Evolutionary conservation across 129 eudicot genomes (phyloP).

Genomic region (Flaveria robusta): DNA sequence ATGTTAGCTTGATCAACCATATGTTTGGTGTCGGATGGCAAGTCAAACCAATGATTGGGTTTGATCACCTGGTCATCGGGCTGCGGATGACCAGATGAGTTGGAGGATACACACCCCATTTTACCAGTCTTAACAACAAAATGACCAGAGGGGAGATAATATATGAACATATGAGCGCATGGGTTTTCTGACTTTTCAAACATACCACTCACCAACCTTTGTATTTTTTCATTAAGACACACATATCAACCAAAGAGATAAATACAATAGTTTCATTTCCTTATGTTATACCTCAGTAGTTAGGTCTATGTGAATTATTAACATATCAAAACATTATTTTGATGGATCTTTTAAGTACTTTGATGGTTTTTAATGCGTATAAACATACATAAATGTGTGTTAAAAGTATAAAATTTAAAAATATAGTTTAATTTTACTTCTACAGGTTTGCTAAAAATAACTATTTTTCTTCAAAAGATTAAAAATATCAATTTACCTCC

Average conservation of each 20-base stretch:
- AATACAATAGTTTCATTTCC: neutral
- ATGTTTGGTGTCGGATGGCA: neutral
- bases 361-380: too few relatives aligned
- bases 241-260: neutral
- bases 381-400: too few relatives aligned
- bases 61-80: neutral
- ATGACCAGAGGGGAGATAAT: neutral
- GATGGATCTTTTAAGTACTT: too few relatives aligned
- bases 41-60: neutral
- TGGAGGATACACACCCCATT: conserved; percentile 28
- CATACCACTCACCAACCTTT: neutral
- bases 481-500: too few relatives aligned
- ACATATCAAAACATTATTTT: too few relatives aligned
- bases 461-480: too few relatives aligned
- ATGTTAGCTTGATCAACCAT: neutral
- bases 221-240: neutral
- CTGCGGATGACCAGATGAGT: conserved; percentile 17
- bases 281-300: too few relatives aligned
- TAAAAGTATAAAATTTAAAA: too few relatives aligned
- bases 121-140: neutral
- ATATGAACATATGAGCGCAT: conserved; percentile 5
- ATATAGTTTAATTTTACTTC: too few relatives aligned
- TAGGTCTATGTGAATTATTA: too few relatives aligned
- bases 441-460: too few relatives aligned
- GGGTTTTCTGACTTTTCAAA: conserved; percentile 1